phyloP scores from a whole-genome alignment of 192 early-diverging fungal species.

The Gonapodya sp. region DNA sequence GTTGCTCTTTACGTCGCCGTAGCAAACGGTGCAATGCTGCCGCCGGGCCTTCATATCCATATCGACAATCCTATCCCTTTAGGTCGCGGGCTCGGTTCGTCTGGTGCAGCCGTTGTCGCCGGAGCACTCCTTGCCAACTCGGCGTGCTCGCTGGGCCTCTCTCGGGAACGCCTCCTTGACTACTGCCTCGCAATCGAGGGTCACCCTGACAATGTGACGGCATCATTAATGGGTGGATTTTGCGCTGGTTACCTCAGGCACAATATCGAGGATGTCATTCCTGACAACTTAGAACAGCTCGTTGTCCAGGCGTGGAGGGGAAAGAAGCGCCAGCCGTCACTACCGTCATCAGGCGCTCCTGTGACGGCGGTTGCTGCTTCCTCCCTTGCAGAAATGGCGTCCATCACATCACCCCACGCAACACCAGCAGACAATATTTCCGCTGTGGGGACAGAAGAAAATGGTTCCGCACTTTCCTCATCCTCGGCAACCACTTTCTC shows the following conservation, averaged over 20 bases:
- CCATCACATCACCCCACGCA: neutral
- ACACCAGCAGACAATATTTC: neutral
- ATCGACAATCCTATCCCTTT: constrained; percentile 90
- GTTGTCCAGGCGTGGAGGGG: neutral
- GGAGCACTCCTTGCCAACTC: constrained; percentile 78
- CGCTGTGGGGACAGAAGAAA: no score
- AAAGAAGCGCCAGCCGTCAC: constrained; percentile 12
- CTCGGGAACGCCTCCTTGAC: constrained; percentile 75
- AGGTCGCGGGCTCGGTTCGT: constrained; percentile 93
- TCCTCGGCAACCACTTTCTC: no score
- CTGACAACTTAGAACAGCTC: neutral
- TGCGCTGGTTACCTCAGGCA: constrained; percentile 74
- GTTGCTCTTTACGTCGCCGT: constrained; percentile 82
- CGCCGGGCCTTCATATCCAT: constrained; percentile 53
- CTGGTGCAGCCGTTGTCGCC: constrained; percentile 90
- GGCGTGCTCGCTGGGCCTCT: constrained; percentile 55
- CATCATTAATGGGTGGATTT: constrained; percentile 90
- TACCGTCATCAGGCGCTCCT: neutral
- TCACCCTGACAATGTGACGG: constrained; percentile 96
- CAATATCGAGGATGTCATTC: neutral
- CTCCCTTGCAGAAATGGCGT: neutral
- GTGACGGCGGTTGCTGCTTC: neutral
- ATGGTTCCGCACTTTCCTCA: no score
- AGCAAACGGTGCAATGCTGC: constrained; percentile 51
- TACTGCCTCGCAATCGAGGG: constrained; percentile 86